Conservation (phyloP, 176 grass and related monocot genomes). For the Eragrostis curvula region DNA sequence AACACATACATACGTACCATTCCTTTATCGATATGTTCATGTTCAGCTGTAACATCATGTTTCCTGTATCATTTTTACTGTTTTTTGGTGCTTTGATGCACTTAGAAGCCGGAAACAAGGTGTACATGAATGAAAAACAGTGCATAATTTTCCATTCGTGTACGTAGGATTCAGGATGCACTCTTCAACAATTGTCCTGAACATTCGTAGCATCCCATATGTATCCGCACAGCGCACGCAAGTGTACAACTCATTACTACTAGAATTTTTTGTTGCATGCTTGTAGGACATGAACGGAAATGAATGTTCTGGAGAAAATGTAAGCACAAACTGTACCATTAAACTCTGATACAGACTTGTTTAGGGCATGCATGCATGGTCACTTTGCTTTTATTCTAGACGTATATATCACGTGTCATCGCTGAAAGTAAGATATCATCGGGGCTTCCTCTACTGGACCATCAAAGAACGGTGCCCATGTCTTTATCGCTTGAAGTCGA, state of each 20-base stretch:
- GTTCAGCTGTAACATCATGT: not conserved
- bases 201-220: not conserved
- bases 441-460: not conserved
- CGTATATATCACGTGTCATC: slow-evolving; percentile 4
- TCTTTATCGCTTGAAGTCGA: not conserved
- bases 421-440: slow-evolving; percentile 13
- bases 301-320: not conserved
- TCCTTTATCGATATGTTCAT: not conserved
- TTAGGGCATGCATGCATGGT: not conserved
- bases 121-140: slow-evolving; percentile 8
- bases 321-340: not conserved
- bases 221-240: not conserved
- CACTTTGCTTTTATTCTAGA: not conserved
- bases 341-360: slow-evolving; percentile 14
- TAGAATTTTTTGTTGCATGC: not conserved
- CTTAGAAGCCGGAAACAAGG: slow-evolving; percentile 17
- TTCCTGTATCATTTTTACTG: slow-evolving; percentile 46
- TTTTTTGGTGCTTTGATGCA: slow-evolving; percentile 8
- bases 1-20: not conserved
- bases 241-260: not conserved
- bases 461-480: not conserved
- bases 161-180: too few species aligned
- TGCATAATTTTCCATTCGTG: too few species aligned
- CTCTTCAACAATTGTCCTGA: not conserved
- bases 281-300: not conserved